Evolutionary conservation across 441 rosid genomes (phyloP), one percentile per base, ranked within the genome.

Genomic region (Eutrema salsugineum): DNA sequence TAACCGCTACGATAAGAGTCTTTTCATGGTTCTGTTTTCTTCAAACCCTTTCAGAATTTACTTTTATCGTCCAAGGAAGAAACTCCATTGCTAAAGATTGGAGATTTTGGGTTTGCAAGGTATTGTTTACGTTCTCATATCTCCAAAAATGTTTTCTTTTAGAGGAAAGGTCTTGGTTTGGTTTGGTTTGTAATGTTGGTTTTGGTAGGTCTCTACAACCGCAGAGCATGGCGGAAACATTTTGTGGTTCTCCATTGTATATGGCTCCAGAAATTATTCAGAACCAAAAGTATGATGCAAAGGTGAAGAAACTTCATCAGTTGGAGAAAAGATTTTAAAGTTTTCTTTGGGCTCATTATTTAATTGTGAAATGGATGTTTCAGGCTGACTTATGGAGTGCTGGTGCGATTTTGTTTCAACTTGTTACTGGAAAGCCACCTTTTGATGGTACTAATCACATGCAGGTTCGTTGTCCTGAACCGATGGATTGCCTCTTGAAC

Each of bases 361-460:
- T 61, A 61, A 22, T 43, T 72, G 35, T 78, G 36, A 72, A 16
- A 47, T 77, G 47, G 36, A 30, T 57, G 47, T 39, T 70, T 78
- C 82, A 92, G 96, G 96, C 96, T 82, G 96, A 92, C 71, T 79
- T 92, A 71, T 92, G 97, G 97, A 92, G 97, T 81, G 97, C 91
- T n/a, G 97, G 97, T 42, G 96, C 93, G 38, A 85, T 92, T 70
- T 80, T 92, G 75, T 90, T 87, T 75, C 96, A 92, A 81, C 78
- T 91, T 80, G 90, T 92, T 77, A 88, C 88, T n/a, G 97, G 97
- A 57, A 88, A 81, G 73, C 94, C 91, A 42, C 97, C 96, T 11
- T 92, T 88, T 82, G 74, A 84, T 40, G 97, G 97, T 70, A 83
- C 76, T 69, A 92, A 60, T 77, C 94, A 87, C 61, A 74, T 80